Percentiles rank a stretch among this genome's conserved stretches.
Conservation (phyloP, 441 rosid species). For the Gossypium trilobum region DNA sequence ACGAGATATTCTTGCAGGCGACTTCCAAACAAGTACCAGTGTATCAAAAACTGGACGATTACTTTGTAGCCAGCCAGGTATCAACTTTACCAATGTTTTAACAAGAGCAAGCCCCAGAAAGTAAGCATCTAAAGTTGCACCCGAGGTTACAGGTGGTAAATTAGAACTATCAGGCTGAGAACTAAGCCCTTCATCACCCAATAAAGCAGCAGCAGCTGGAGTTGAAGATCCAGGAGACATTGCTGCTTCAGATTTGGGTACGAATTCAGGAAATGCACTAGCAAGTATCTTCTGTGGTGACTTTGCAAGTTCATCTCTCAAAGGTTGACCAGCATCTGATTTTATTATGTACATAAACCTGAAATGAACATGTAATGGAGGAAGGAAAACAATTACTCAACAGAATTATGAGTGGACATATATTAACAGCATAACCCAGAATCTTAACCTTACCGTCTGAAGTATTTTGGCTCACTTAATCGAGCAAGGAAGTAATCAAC, state of each 20-base stretch:
- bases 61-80: slow-evolving; percentile 90
- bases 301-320: slow-evolving; percentile 94
- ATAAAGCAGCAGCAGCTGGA: slow-evolving; percentile 47
- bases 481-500: slow-evolving; percentile 96
- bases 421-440: slow-evolving; percentile 12
- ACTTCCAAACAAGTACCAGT: slow-evolving; percentile 82
- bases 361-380: slow-evolving; percentile 22
- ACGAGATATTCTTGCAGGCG: slow-evolving; percentile 78
- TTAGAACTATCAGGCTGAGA: slow-evolving; percentile 43
- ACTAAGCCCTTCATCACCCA: slow-evolving; percentile 51
- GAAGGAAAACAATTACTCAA: slow-evolving; percentile 9
- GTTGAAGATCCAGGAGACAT: slow-evolving; percentile 42
- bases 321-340: slow-evolving; percentile 92
- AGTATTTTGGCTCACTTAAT: slow-evolving; percentile 81
- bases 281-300: slow-evolving; percentile 83
- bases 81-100: slow-evolving; percentile 78
- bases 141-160: slow-evolving; percentile 33
- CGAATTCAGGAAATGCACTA: slow-evolving; percentile 71
- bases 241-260: slow-evolving; percentile 54
- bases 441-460: slow-evolving; percentile 61
- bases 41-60: slow-evolving; percentile 79
- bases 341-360: slow-evolving; percentile 91
- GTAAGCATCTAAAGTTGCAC: slow-evolving; percentile 59
- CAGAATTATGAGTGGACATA: slow-evolving; percentile 12
- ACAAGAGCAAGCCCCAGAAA: slow-evolving; percentile 91